Percentiles rank a stretch among this genome's conserved stretches.
Conservation (phyloP, 306 rosid genomes). For the Begonia fuchsioides region DNA sequence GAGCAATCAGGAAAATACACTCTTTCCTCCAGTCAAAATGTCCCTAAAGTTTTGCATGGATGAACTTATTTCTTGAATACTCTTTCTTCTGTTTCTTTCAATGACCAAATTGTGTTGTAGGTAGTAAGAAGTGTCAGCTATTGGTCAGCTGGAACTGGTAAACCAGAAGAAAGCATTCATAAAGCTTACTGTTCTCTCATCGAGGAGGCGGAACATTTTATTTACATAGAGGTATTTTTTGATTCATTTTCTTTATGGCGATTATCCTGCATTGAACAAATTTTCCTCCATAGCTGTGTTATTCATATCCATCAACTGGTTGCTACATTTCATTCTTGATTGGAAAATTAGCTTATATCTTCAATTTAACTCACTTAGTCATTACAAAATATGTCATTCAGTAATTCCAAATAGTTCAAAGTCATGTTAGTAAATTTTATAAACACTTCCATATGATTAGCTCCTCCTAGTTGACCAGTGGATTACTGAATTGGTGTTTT, state of each 20-base stretch:
- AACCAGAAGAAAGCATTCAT: constrained; percentile 39
- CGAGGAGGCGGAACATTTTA: constrained; percentile 28
- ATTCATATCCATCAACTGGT: neutral
- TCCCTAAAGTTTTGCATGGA: neutral
- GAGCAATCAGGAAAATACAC: too few relatives aligned
- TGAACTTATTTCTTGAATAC: neutral
- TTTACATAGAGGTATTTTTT: constrained; percentile 27
- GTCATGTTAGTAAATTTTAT: too few relatives aligned
- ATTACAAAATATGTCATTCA: too few relatives aligned
- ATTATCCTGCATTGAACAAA: neutral
- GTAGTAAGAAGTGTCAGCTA: constrained; percentile 33
- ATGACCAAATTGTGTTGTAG: constrained; percentile 7
- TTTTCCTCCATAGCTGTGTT: neutral
- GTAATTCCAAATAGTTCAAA: too few relatives aligned
- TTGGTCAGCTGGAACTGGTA: constrained; percentile 40
- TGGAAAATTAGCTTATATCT: too few relatives aligned
- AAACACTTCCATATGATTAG: too few relatives aligned
- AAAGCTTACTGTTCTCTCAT: constrained; percentile 30
- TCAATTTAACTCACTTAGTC: too few relatives aligned
- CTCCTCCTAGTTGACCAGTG: too few relatives aligned
- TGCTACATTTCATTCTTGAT: neutral
- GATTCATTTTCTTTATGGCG: constrained; percentile 14
- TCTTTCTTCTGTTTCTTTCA: neutral
- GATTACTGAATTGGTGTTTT: too few relatives aligned
- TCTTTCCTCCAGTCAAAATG: neutral